Evolutionary conservation across 805 yeast species (phyloP), one percentile per base, ranked within the genome.

Genomic region (Pichia rugopelliculosa): DNA sequence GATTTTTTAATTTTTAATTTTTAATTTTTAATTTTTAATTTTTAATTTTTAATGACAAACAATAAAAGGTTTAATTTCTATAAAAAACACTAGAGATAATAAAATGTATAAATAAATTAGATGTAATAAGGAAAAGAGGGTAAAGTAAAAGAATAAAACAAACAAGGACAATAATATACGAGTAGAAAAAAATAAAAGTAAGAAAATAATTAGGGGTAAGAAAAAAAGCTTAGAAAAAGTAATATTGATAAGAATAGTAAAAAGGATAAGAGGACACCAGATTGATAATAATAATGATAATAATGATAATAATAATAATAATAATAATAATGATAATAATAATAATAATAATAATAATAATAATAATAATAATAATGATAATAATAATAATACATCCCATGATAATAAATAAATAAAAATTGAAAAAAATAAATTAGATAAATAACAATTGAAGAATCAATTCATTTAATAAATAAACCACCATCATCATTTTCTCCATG

Each of bases 401-500:
- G 25, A 24, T 24, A 24, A 24, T 24, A 24, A 36, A 18, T 22
- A 22, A 21, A 23, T 22, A 7, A 37, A 8, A 22, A 4, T n/a
- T 13, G 22, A 36, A 12, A 22, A 37, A 37, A 8, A 11, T 5
- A 11, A 20, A 36, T 9, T 21, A 9, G 27, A 10, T 3, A 26
- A 26, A 9, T 9, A 26, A 7, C 11, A 10, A 26, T 26, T 6
- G 8, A 10, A 26, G 8, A 26, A 24, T 24, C 6, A 24, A 26
- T 26, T n/a, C 10, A 15, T 15, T 10, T 5, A 15, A 27, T 27
- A 8, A 13, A 33, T 15, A 39, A 36, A 13, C 50, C 42, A 6
- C 58, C 57, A 27, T 45, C 48, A 48, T 60, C 65, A 25, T 60
- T 65, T 44, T 68, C 68, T 26, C 84, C 87, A 66, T 89, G 97